These are phyloP conservation scores for Liriodendron chinense DNA, from an alignment of 164 flowering plant species.

Conservation along the genomic window DNA sequence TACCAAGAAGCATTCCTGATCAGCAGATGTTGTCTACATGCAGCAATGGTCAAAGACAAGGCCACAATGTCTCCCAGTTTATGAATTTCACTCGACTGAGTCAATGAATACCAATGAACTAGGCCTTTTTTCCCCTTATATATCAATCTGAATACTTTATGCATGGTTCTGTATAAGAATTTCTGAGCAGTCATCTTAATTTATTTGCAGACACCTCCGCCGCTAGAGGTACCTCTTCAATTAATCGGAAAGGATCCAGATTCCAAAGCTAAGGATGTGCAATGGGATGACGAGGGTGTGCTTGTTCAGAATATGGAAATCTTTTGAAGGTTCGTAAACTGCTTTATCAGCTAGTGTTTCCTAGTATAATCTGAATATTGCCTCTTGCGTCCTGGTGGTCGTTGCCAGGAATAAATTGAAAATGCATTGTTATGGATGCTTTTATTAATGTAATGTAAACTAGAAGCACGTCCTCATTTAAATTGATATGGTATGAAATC, in stretches of 20 bases:
- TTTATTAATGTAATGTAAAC: not conserved
- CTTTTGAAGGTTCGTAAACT: conserved; percentile 42
- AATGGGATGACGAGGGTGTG: conserved; percentile 77
- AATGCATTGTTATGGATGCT: not conserved
- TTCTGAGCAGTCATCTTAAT: not conserved
- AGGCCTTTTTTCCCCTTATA: too few species aligned
- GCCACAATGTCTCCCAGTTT: not conserved
- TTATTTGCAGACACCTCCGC: conserved; percentile 63
- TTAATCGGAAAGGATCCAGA: conserved; percentile 49
- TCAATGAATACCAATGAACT: not conserved
- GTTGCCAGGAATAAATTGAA: not conserved
- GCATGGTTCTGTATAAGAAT: not conserved
- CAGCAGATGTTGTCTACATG: not conserved
- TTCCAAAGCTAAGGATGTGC: conserved; percentile 43
- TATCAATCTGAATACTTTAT: not conserved
- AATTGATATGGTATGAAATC: too few species aligned
- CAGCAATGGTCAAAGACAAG: not conserved
- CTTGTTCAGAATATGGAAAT: conserved; percentile 48
- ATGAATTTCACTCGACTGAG: too few species aligned
- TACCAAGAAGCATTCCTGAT: not conserved
- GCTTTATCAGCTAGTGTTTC: not conserved
- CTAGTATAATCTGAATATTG: too few species aligned
- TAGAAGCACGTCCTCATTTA: not conserved
- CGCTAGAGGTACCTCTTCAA: conserved; percentile 65
- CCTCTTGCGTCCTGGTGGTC: not conserved